Percentiles rank a stretch among this genome's conserved stretches.
phyloP scores from a whole-genome alignment of 257 asterid species.

The Mitragyna speciosa region DNA sequence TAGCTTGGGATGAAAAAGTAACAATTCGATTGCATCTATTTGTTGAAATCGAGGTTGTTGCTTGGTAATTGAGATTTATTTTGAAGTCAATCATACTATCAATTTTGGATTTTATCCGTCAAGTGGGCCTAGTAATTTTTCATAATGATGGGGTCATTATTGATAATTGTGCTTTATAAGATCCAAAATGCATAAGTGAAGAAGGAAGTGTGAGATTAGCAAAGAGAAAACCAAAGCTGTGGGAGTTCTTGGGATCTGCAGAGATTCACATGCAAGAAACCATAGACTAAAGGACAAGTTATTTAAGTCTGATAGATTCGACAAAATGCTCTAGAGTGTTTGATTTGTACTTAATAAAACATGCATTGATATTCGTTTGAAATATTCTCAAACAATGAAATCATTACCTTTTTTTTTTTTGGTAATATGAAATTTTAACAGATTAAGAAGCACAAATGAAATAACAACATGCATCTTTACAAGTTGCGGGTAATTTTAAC shows the following conservation, averaged over 20 bases:
- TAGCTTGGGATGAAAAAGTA: no score
- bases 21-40: no score
- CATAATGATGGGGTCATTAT: no score
- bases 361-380: no score
- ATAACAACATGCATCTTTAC: no score
- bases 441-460: no score
- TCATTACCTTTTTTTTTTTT: conserved; percentile 19
- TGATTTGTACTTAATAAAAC: not conserved
- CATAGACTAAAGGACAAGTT: conserved; percentile 49
- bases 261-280: conserved; percentile 45
- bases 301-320: conserved; percentile 49
- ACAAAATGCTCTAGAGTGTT: conserved; percentile 40
- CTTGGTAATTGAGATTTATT: no score
- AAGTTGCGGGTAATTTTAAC: conserved; percentile 23
- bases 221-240: conserved; percentile 43
- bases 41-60: no score
- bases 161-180: conserved; percentile 26
- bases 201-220: conserved; percentile 31
- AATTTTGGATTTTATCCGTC: no score
- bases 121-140: no score
- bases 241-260: conserved; percentile 30
- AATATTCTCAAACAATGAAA: conserved; percentile 18
- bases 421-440: no score
- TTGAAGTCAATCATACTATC: no score
- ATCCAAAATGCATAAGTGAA: conserved; percentile 22